These are phyloP conservation scores for Kodamaea sp. DNA, from an alignment of 1,139 yeast genomes.

Conservation along the genomic window DNA sequence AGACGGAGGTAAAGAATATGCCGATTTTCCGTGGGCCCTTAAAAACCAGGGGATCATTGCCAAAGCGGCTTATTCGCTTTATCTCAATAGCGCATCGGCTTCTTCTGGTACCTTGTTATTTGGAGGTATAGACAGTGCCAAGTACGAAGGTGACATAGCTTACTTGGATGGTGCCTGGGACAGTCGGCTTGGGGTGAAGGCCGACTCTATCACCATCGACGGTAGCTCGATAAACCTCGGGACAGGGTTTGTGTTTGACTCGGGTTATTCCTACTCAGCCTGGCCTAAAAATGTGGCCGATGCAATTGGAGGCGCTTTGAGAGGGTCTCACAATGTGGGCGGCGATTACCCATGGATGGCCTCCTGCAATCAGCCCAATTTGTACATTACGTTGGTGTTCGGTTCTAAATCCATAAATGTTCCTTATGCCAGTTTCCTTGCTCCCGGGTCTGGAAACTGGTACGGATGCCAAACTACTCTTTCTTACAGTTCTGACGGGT, in stretches of 20 bases:
- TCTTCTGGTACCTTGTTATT: conserved; percentile 18
- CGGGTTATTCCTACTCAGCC: conserved; percentile 7
- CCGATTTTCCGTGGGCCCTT: conserved; percentile 23
- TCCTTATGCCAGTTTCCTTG: conserved; percentile 3
- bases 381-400: conserved; percentile 1
- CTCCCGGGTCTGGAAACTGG: neutral
- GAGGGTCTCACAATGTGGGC: neutral
- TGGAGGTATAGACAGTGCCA: conserved; percentile 22
- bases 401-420: conserved; percentile 3
- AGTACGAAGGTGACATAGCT: conserved; percentile 18
- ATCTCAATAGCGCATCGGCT: conserved; percentile 14
- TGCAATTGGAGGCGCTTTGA: conserved; percentile 5
- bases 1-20: conserved; percentile 11
- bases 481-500: neutral
- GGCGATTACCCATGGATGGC: neutral
- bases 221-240: neutral
- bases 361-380: conserved; percentile 3
- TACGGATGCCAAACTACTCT: conserved; percentile 1
- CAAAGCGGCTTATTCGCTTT: conserved; percentile 24
- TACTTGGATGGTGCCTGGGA: conserved; percentile 12
- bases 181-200: conserved; percentile 2
- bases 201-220: neutral
- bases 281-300: conserved; percentile 4
- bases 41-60: conserved; percentile 21
- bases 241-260: conserved; percentile 6